Base-by-base conservation (phyloP, 139 green algal species). In the Chara braunii region DNA sequence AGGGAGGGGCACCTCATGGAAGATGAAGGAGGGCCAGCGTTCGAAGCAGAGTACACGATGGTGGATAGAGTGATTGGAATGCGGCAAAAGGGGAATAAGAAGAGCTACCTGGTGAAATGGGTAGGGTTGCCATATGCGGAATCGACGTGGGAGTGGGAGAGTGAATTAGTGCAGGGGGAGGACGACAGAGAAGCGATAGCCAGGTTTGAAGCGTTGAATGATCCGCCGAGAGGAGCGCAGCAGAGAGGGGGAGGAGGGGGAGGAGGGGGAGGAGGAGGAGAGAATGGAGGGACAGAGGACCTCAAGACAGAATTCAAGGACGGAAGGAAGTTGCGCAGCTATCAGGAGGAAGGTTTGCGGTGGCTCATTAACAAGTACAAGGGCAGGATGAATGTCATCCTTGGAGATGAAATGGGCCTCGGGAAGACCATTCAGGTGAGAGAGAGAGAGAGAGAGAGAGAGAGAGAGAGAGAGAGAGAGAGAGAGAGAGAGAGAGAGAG, bases 371-470 rank as follows among this genome's bases (percentile, higher is more conserved):
- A 64, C 50, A 90, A 93, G 77, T 88, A 78, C 40, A 35, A 29
- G 44, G 24, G 53, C 26, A 14, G 43, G 6, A 43, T 44, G 26
- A 90, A 84, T 63, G 94, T 86, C 79, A 94, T 96, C 52, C 80
- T 96, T 30, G 90, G 86, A 0, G 90, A 96, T 65, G 90, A 96
- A 81, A 95, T 95, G 90, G 90, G 91, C 2, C 84, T 97, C 24
- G 91, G 91, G 51, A 97, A 97, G 78, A 91, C 85, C 2, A 78
- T 82, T 36, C 85, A 94, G 84, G 55, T 64, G 55, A n/a, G n/a
- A n/a, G n/a, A n/a, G n/a, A n/a, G n/a, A n/a, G n/a, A n/a, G n/a
- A n/a, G n/a, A n/a, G n/a, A n/a, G n/a, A n/a, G n/a, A n/a, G n/a
- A n/a, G n/a, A n/a, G n/a, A n/a, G n/a, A n/a, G n/a, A n/a, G n/a